phyloP scores from a whole-genome alignment of 225 moss, liverwort and hornwort genomes.

The Pseudisothecium myosuroides region DNA sequence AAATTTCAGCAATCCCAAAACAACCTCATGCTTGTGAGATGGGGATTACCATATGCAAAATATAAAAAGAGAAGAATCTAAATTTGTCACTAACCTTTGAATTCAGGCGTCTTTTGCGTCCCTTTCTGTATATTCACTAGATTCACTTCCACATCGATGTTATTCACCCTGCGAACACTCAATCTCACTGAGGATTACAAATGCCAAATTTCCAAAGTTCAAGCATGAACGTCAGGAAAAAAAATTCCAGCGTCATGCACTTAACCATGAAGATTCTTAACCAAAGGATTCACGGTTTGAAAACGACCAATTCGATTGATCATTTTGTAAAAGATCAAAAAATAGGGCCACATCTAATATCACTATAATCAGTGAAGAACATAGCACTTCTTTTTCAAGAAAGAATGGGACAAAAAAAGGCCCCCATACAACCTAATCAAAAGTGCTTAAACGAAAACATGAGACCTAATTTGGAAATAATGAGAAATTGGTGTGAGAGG shows the following conservation, averaged over 20 bases:
- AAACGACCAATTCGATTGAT: not conserved
- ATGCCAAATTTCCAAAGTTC: not conserved
- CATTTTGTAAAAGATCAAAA: not conserved
- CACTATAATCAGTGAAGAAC: not conserved
- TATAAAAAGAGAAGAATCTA: not conserved
- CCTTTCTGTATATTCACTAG: constrained; percentile 9
- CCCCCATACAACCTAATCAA: not conserved
- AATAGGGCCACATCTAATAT: not conserved
- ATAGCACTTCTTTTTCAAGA: not conserved
- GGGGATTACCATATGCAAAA: not conserved
- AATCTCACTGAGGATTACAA: not conserved
- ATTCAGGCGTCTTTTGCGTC: constrained; percentile 35
- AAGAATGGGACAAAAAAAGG: not conserved
- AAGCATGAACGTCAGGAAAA: not conserved
- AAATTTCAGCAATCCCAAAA: not conserved
- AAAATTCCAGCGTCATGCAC: not conserved
- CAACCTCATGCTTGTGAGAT: not conserved
- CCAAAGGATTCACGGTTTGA: not conserved
- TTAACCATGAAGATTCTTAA: not conserved
- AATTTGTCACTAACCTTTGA: constrained; percentile 23
- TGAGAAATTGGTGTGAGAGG: not conserved
- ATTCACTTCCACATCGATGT: constrained; percentile 40
- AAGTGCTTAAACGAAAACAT: not conserved
- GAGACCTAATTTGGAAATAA: not conserved
- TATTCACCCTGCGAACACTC: constrained; percentile 39